phyloP scores from a whole-genome alignment of 192 early-diverging fungal species.

The Dispira simplex region DNA sequence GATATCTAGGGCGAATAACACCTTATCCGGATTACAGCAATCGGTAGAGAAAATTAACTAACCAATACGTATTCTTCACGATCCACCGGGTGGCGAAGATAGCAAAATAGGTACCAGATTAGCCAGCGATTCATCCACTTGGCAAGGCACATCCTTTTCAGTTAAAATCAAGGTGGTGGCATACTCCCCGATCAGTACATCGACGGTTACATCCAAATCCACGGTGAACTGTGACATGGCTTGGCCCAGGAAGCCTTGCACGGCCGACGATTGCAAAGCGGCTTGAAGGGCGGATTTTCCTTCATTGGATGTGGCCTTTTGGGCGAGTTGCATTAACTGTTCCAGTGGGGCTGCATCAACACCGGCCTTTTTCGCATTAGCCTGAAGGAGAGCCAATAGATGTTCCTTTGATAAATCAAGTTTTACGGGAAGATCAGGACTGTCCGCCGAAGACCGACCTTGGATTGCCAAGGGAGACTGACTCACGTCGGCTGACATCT shows the following conservation, averaged over 20 bases:
- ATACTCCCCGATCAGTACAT: slow-evolving; percentile 32
- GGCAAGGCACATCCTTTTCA: slow-evolving; percentile 24
- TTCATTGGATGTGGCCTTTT: neutral
- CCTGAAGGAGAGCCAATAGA: neutral
- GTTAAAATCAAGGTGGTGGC: slow-evolving; percentile 19
- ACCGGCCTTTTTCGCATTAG: slow-evolving; percentile 9
- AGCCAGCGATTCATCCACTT: slow-evolving; percentile 29
- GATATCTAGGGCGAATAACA: too few species aligned
- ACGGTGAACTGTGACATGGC: slow-evolving; percentile 29
- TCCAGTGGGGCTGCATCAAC: neutral
- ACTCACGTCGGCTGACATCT: slow-evolving; percentile 5
- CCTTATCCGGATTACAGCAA: too few species aligned
- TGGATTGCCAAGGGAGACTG: neutral
- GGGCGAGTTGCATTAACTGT: neutral
- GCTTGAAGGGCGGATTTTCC: neutral
- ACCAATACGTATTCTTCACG: too few species aligned
- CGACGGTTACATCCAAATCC: slow-evolving; percentile 26
- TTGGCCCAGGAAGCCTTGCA: slow-evolving; percentile 13
- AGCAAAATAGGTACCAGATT: slow-evolving; percentile 30
- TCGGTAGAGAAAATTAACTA: too few species aligned
- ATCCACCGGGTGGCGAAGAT: neutral
- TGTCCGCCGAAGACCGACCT: slow-evolving; percentile 2
- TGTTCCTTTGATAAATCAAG: neutral
- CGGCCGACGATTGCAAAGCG: neutral
- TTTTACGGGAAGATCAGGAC: slow-evolving; percentile 8